These are phyloP conservation scores for Pythium inflatum DNA, from an alignment of 352 stramenopile species.

Conservation along the genomic window DNA sequence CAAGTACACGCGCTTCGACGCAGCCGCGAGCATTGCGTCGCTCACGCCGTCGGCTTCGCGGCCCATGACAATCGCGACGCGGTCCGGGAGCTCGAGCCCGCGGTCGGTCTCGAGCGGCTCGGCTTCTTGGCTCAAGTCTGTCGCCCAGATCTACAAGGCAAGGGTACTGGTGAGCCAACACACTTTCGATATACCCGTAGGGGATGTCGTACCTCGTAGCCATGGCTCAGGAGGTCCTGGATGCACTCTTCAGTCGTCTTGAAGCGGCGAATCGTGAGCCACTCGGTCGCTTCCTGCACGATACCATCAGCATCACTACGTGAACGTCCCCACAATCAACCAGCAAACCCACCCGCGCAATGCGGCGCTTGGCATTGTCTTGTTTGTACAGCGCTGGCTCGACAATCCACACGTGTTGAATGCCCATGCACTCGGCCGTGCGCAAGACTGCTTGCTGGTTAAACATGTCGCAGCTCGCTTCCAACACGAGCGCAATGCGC, in stretches of 20 bases:
- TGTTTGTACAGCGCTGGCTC: conserved; percentile 43
- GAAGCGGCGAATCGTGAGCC: conserved; percentile 81
- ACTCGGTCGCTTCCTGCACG: conserved; percentile 42
- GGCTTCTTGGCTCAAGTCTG: conserved; percentile 70
- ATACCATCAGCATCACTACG: conserved; percentile 1
- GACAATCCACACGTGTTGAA: conserved; percentile 80
- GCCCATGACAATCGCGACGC: conserved; percentile 88
- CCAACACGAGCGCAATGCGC: conserved; percentile 47
- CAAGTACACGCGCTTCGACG: conserved; percentile 82
- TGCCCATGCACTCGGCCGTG: conserved; percentile 65
- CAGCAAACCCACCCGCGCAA: conserved; percentile 32
- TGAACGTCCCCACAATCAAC: no score
- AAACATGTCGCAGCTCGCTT: conserved; percentile 45
- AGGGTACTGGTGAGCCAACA: neutral
- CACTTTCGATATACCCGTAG: neutral
- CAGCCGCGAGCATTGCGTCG: conserved; percentile 64
- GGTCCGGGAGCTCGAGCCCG: conserved; percentile 56
- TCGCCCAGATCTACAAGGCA: conserved; percentile 64
- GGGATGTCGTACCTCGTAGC: conserved; percentile 34
- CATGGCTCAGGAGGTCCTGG: conserved; percentile 43
- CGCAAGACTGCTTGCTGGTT: conserved; percentile 45
- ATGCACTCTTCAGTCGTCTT: conserved; percentile 71
- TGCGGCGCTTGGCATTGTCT: conserved; percentile 37
- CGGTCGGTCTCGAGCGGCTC: conserved; percentile 33
- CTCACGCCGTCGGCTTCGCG: conserved; percentile 85